Evolutionary conservation across 345 rosid genomes (phyloP), one percentile per base, ranked within the genome.

Genomic region (Bruguiera parviflora): DNA sequence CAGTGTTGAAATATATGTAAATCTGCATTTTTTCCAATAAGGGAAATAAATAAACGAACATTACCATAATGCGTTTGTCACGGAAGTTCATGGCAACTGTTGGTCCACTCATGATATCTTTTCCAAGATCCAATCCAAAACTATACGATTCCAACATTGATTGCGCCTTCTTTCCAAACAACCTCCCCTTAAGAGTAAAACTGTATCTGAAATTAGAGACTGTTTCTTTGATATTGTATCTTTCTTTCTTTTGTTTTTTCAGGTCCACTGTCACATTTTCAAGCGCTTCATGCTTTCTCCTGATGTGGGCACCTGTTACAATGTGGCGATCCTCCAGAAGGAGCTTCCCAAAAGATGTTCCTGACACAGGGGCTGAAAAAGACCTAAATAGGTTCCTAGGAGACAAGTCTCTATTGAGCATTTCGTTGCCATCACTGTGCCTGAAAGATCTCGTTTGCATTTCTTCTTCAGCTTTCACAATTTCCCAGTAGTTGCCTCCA

Each of bases 281-380:
- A 67, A 73, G 69, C 16, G 80, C 79, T 75, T 92, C 97, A 60
- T 91, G 97, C 83, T 89, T 93, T 76, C 96, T 85, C 83, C 89
- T 85, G 74, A 89, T 89, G 64, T 89, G 94, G 0, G 86, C 96
- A 53, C 97, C 92, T 1, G 94, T 88, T 79, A 89, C 73, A 80
- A 91, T 67, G 63, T 83, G 92, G 22, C 88, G 85, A 51, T 93
- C 96, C 82, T 88, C 92, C 3, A 93, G 85, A 73, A 93, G 83
- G 70, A 91, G 96, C 87, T 87, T 87, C 53, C 96, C 92, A 46
- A 88, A 91, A 24, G 98, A 89, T 77, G 89, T 83, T 53, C 91
- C 92, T 21, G 98, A 87, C 31, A 89, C 88, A 11, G 98, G 97
- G 65, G 95, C 91, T 19, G 96, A 94, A 75, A 94, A 67, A 53